Conservation (phyloP, 2,329 filamentous ascomycete species). For the Paracorniculantispora psalliotae region DNA sequence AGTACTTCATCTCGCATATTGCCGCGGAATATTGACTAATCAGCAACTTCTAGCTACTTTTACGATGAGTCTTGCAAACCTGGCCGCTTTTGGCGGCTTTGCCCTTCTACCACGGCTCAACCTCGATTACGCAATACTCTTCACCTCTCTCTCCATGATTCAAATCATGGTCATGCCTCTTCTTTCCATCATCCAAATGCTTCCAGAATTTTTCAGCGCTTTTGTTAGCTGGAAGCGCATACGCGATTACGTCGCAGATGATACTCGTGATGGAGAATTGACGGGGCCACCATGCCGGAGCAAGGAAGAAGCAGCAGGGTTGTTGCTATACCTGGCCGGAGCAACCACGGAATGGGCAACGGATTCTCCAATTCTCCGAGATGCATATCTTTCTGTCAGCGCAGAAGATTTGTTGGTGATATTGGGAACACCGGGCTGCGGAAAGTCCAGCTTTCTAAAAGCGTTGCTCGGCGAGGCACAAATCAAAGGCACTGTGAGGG, state of each 20-base stretch:
- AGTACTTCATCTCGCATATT: background rate
- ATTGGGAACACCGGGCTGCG: background rate
- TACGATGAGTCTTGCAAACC: background rate
- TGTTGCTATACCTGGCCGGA: background rate
- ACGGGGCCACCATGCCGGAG: background rate
- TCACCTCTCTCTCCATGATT: background rate
- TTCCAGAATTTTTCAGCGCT: background rate
- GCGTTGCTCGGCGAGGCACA: background rate
- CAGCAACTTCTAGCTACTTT: background rate
- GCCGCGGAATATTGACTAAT: background rate
- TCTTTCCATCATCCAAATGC: background rate
- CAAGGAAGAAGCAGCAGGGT: background rate
- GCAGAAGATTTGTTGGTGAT: background rate
- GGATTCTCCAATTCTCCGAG: background rate
- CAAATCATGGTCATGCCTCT: constrained; percentile 1
- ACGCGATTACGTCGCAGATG: background rate
- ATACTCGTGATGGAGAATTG: too few species aligned
- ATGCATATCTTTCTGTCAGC: background rate
- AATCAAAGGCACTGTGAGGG: background rate
- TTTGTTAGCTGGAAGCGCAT: constrained; percentile 1
- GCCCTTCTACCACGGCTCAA: background rate
- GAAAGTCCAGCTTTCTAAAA: constrained; percentile 3
- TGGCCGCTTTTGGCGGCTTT: background rate
- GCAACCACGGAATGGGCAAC: background rate
- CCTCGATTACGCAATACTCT: background rate